Percentiles rank a stretch among this genome's conserved stretches.
These are phyloP conservation scores for Tylopilus felleus DNA, from an alignment of 768 basidiomycete species.

Conservation along the genomic window DNA sequence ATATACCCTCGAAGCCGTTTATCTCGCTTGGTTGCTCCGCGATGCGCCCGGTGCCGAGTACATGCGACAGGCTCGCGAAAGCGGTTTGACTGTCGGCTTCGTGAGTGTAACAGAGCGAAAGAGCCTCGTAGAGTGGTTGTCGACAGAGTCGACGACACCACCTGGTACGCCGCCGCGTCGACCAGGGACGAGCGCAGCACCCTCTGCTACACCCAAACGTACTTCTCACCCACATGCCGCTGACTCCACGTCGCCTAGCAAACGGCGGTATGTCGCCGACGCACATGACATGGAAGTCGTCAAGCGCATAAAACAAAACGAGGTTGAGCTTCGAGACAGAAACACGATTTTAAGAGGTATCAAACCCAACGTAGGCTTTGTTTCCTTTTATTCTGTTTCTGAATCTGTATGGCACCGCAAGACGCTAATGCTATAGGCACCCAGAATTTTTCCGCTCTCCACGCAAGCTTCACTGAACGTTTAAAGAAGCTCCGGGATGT, in stretches of 20 bases:
- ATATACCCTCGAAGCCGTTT: slow-evolving; percentile 77
- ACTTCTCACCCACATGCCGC: slow-evolving; percentile 14
- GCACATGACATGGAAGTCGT: slow-evolving; percentile 76
- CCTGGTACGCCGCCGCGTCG: slow-evolving; percentile 22
- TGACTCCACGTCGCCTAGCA: not conserved
- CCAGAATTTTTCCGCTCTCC: slow-evolving; percentile 79
- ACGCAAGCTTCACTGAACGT: slow-evolving; percentile 65
- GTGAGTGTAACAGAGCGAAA: slow-evolving; percentile 88
- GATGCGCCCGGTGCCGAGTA: slow-evolving; percentile 82
- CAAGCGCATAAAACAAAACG: slow-evolving; percentile 72
- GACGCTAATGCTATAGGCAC: not conserved
- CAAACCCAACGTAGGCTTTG: slow-evolving; percentile 70
- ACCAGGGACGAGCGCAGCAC: slow-evolving; percentile 8
- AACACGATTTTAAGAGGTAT: slow-evolving; percentile 79
- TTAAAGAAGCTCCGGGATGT: slow-evolving; percentile 74
- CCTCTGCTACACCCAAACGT: slow-evolving; percentile 26
- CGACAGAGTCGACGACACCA: slow-evolving; percentile 6
- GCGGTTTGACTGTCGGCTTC: slow-evolving; percentile 67
- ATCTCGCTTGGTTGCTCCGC: slow-evolving; percentile 76
- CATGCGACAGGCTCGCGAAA: slow-evolving; percentile 78
- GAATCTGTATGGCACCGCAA: not conserved
- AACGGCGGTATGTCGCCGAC: slow-evolving; percentile 37
- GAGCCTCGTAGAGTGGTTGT: slow-evolving; percentile 79
- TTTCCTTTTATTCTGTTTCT: no score
- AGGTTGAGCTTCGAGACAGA: slow-evolving; percentile 79